Percentiles rank a stretch among this genome's conserved stretches.
Conservation (phyloP, 768 basidiomycete species). For the Boletellus ananiceps region DNA sequence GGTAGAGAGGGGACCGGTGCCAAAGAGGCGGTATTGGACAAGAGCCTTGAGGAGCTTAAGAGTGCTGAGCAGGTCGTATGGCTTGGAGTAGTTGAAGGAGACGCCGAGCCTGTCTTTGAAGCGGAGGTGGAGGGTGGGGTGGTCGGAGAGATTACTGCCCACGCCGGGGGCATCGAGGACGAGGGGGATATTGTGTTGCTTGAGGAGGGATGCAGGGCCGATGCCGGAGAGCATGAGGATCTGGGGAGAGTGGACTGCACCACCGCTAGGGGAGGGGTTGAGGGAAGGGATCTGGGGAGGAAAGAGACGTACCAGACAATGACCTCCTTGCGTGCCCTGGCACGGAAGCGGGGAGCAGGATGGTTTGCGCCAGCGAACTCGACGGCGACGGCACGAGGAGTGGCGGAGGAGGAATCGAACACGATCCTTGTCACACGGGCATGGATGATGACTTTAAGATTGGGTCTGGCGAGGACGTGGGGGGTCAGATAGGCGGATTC, state of each 20-base stretch:
- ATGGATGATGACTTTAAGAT: constrained; percentile 55
- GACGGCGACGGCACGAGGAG: constrained; percentile 53
- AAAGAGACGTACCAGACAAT: constrained; percentile 47
- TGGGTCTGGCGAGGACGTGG: constrained; percentile 58
- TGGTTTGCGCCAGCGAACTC: constrained; percentile 44
- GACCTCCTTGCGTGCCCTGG: constrained; percentile 53
- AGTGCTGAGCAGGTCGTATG: constrained; percentile 14
- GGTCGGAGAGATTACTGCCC: constrained; percentile 70
- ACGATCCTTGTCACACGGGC: constrained; percentile 56
- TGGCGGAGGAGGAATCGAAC: constrained; percentile 40
- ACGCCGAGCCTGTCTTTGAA: constrained; percentile 48
- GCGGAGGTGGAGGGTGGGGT: constrained; percentile 49
- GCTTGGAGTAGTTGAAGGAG: constrained; percentile 39
- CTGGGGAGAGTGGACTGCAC: constrained; percentile 61
- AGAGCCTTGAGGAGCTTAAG: constrained; percentile 32
- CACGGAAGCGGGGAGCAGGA: constrained; percentile 34
- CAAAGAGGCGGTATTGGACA: constrained; percentile 40
- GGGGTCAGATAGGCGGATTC: constrained; percentile 66
- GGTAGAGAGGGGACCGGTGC: constrained; percentile 47
- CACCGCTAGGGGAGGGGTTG: constrained; percentile 39
- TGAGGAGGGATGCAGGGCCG: constrained; percentile 59
- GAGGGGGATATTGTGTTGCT: constrained; percentile 48
- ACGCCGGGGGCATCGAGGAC: constrained; percentile 67
- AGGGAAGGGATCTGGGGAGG: neutral
- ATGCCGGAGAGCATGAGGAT: constrained; percentile 73